Evolutionary conservation across 2,329 filamentous ascomycete genomes (phyloP).

Genomic region (Cladosporium sp.): DNA sequence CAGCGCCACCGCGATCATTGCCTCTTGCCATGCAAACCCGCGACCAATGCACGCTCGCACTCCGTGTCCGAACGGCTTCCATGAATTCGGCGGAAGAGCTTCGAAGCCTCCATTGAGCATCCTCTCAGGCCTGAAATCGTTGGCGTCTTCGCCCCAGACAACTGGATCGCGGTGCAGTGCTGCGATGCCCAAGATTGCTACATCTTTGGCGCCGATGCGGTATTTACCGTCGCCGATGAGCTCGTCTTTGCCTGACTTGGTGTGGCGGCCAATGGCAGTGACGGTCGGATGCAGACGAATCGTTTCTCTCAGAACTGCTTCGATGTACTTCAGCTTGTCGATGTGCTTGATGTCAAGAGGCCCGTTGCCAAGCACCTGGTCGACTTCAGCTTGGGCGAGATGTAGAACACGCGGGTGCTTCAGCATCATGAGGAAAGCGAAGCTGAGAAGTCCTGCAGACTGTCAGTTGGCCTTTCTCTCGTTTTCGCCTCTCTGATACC

Average conservation of each 20-base stretch:
- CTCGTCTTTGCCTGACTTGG: constrained; percentile 27
- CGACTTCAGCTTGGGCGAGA: constrained; percentile 56
- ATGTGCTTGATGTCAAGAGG: constrained; percentile 53
- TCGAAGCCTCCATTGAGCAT: constrained; percentile 48
- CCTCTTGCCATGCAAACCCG: constrained; percentile 57
- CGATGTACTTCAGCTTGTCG: constrained; percentile 54
- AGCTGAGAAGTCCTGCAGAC: constrained; percentile 28
- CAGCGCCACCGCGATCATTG: constrained; percentile 45
- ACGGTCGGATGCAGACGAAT: constrained; percentile 57
- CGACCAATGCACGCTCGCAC: constrained; percentile 55
- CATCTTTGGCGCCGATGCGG: constrained; percentile 36
- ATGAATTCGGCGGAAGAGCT: constrained; percentile 43
- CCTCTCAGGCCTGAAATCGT: constrained; percentile 49
- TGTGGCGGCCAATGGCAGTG: constrained; percentile 9
- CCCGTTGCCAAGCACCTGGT: constrained; percentile 50
- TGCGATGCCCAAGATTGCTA: constrained; percentile 35
- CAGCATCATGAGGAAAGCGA: constrained; percentile 53
- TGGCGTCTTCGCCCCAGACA: constrained; percentile 48
- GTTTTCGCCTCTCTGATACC: not conserved
- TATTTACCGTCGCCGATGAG: constrained; percentile 40
- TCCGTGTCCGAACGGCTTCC: constrained; percentile 58
- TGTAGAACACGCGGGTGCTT: constrained; percentile 53
- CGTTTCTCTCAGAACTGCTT: constrained; percentile 56
- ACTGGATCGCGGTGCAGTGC: constrained; percentile 45
- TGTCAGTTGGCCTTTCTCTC: not conserved